Evolutionary conservation across 2,329 filamentous ascomycete species (phyloP), one percentile per base, ranked within the genome.

Genomic region (Aspergillus aculeatus): DNA sequence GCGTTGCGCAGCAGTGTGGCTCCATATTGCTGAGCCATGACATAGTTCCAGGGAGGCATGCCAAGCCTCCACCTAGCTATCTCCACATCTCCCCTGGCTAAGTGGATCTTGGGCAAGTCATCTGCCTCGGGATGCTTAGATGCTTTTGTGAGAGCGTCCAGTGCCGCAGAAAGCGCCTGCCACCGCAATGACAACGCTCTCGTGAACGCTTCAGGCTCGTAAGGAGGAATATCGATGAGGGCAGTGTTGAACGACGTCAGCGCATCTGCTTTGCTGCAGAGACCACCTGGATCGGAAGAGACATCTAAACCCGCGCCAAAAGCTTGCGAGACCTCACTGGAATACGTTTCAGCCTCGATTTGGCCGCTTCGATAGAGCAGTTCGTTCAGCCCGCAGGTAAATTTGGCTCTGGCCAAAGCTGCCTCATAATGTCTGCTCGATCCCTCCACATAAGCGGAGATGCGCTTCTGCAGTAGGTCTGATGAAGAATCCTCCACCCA

Each of bases 401-500:
- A 87, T 52, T 79, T 83, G 7, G 85, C 85, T 26, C 79, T 77
- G 4, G 82, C 81, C 24, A 89, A 76, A 3, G 78, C 74, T 21
- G 83, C 79, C 67, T 87, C 84, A 48, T 82, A 75, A 47, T 79
- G 74, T 60, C 78, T 73, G 62, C 77, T 71, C 55, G 77, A 73
- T 54, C 77, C 71, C 62, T 78, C 71, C 14, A 84, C 74, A 59
- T 86, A 84, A n/a, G 72, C 68, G 3, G 82, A 80, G 2, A 88
- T 78, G 57, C 82, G 86, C 24, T 79, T 78, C 29, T 81, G 78
- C 3, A 85, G 73, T 10, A 87, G 77, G 16, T 79, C 76, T 2
- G 78, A 74, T 0, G 84, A 84, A 59, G 83, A 81, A 63, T 86
- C 80, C 59, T 86, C 83, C 56, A 86, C 81, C 76, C 84, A 83